Base-by-base conservation (phyloP, 2,329 filamentous ascomycete genomes). In the Neofusicoccum ribis region DNA sequence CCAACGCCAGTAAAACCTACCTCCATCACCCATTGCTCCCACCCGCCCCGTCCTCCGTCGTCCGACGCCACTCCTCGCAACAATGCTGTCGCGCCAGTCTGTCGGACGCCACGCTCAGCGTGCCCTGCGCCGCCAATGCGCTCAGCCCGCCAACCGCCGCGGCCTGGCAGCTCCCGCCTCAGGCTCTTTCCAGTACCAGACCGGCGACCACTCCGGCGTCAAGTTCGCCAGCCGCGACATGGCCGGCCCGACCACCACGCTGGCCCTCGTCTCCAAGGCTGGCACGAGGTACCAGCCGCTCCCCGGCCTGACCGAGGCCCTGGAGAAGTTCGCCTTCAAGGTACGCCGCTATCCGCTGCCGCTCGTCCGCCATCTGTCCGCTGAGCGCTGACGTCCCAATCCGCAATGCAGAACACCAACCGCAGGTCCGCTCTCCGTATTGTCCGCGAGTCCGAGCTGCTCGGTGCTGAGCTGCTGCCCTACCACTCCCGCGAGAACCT, bases 261-360 rank as follows among this genome's bases (percentile, higher is more conserved):
- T 99, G 71, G 93, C 93, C 65, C 81, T 99, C 70, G 92, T 99
- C 77, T 88, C 93, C 72, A 97, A 96, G 85, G 95, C 93, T 69
- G 95, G 95, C 75, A 96, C 94, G 69, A 87, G 95, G 80, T 98
- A 94, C 81, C 89, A 99, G 84, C 87, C 91, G 69, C 85, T 91
- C 71, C 95, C 95, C 69, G 95, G 95, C 70, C 86, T 97, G 79
- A 90, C 94, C 69, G 90, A 93, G 76, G 94, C 91, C 66, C 86
- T 99, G 71, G 91, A 95, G 84, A 91, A 92, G 79, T 99, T 96
- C 84, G 94, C 96, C 70, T 99, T 97, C 88, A 96, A 96, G 91
- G 95, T 93, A 79, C 73, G 71, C 54, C 17, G 17, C 3, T 47
- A 12, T 39, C 20, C 37, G 56, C 46, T 52, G 46, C 54, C 63